Percentiles rank a stretch among this genome's conserved stretches.
Conservation (phyloP, 148 eudicot genomes). For the Mesembryanthemum crystallinum region DNA sequence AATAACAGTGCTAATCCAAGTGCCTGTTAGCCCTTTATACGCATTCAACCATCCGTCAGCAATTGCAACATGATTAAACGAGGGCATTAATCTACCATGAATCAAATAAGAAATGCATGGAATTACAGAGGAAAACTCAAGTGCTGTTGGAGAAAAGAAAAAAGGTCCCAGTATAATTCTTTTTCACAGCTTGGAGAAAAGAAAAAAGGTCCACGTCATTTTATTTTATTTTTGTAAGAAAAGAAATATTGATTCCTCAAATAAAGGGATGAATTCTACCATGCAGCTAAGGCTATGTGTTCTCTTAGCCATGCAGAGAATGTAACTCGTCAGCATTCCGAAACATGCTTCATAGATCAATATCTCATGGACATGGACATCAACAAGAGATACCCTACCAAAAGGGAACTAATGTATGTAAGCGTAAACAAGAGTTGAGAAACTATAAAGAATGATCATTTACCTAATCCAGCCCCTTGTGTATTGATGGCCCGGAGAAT, state of each 20-base stretch:
- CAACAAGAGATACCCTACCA: neutral
- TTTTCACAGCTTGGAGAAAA: neutral
- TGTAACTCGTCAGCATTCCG: too few species aligned
- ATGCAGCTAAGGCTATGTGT: neutral
- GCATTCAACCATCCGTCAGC: too few species aligned
- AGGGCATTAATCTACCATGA: neutral
- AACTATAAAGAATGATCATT: neutral
- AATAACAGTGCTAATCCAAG: too few species aligned
- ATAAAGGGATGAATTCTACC: neutral
- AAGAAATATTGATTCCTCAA: neutral
- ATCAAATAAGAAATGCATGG: neutral
- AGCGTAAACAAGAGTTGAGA: constrained; percentile 1
- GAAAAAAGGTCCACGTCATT: neutral
- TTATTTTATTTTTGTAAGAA: too few species aligned
- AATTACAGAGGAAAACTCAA: neutral
- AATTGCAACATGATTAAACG: neutral
- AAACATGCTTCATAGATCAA: neutral
- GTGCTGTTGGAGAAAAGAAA: neutral
- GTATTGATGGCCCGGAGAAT: constrained; percentile 49
- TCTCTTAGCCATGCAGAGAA: neutral
- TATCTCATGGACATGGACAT: constrained; percentile 2
- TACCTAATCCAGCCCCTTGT: constrained; percentile 66
- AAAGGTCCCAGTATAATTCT: too few species aligned
- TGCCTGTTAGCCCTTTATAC: too few species aligned
- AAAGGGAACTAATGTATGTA: neutral